Percentiles rank a stretch among this genome's conserved stretches.
Evolutionary conservation across 2,329 filamentous ascomycete species (phyloP).

Genomic region (Sclerotinia borealis): DNA sequence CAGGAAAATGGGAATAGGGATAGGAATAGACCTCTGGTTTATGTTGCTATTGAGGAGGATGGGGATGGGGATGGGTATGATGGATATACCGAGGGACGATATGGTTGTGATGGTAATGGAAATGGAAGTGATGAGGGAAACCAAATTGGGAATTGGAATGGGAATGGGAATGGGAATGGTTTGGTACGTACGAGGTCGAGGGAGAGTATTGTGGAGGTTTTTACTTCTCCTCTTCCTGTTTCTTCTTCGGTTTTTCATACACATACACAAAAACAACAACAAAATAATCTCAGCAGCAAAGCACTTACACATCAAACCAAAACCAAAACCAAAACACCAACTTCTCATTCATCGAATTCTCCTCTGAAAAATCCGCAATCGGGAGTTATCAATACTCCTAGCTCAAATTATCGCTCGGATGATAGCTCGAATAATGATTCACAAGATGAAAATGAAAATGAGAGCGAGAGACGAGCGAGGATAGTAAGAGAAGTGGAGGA

Average conservation of each 20-base stretch:
- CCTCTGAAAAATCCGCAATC: too few species aligned
- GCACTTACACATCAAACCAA: not conserved
- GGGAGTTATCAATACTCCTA: too few species aligned
- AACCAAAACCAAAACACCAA: not conserved
- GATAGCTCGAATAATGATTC: not conserved
- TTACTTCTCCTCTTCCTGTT: not conserved
- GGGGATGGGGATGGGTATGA: not conserved
- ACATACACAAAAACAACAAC: not conserved
- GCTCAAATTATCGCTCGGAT: too few species aligned
- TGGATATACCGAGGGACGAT: not conserved
- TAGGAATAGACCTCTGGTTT: not conserved
- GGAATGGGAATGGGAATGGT: too few species aligned
- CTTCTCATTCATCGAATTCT: not conserved
- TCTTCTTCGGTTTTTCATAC: not conserved
- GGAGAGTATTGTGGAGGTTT: not conserved
- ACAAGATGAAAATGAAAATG: too few species aligned
- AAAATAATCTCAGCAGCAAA: not conserved
- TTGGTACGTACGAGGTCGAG: not conserved
- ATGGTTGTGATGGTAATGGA: not conserved
- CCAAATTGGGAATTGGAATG: too few species aligned
- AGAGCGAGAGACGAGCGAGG: too few species aligned
- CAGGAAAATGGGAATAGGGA: not conserved
- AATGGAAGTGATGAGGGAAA: too few species aligned
- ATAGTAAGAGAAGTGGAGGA: not conserved
- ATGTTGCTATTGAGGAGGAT: not conserved